Evolutionary conservation across 306 rosid genomes (phyloP).

Genomic region (Albizia julibrissin): DNA sequence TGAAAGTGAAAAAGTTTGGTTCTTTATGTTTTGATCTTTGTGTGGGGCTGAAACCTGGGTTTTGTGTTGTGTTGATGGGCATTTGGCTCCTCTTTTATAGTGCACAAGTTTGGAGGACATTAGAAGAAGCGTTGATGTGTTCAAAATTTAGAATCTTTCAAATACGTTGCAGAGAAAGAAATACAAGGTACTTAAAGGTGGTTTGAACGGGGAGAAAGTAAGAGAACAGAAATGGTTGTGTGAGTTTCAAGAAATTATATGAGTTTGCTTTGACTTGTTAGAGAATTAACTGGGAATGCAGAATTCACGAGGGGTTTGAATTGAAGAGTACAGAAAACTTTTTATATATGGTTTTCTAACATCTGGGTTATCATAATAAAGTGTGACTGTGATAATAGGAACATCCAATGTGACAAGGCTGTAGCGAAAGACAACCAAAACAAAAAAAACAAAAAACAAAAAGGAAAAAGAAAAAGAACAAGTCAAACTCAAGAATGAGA

Average conservation of each 20-base stretch:
- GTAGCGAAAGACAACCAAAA: not conserved
- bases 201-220: conserved; percentile 34
- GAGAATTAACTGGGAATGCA: not conserved
- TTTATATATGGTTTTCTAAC: not conserved
- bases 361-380: not conserved
- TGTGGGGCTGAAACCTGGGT: not conserved
- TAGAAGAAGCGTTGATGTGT: not conserved
- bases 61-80: not conserved
- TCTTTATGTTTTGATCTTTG: conserved; percentile 3
- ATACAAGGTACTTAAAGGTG: not conserved
- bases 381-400: not conserved
- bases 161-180: conserved; percentile 34
- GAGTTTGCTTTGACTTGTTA: conserved; percentile 39
- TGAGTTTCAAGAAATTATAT: conserved; percentile 17
- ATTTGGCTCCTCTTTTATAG: conserved; percentile 34
- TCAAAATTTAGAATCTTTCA: conserved; percentile 21
- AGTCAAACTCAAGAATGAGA: not conserved
- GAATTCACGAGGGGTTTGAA: conserved; percentile 20
- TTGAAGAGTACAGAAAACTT: conserved; percentile 26
- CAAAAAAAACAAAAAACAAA: too few relatives aligned
- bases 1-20: conserved; percentile 24
- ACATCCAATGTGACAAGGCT: too few relatives aligned
- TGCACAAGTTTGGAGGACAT: conserved; percentile 21
- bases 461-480: not conserved
- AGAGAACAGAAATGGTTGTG: not conserved